phyloP scores from a whole-genome alignment of 2,329 filamentous ascomycete species.

The Phoma sp. region DNA sequence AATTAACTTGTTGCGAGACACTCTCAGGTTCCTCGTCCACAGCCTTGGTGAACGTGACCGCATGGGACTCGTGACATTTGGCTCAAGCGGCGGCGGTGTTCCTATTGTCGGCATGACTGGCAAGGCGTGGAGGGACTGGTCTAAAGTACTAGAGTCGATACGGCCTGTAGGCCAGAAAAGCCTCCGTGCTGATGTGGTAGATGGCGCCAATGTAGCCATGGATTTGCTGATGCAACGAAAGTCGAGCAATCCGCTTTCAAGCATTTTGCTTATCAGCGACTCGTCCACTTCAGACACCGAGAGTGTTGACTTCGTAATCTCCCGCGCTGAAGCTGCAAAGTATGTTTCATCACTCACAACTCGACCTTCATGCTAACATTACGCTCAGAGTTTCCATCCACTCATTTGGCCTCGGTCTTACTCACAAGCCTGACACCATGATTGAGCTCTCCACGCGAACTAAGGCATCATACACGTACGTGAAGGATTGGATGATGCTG shows the following conservation, averaged over 20 bases:
- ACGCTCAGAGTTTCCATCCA: conserved; percentile 81
- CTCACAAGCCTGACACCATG: conserved; percentile 98
- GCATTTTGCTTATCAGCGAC: conserved; percentile 96
- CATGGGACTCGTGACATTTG: conserved; percentile 97
- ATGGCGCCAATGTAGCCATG: conserved; percentile 98
- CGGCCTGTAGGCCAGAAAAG: conserved; percentile 96
- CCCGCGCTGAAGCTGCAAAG: conserved; percentile 95
- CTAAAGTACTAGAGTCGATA: conserved; percentile 83
- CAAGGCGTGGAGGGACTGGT: conserved; percentile 92
- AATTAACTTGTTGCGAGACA: conserved; percentile 90
- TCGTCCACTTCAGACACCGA: conserved; percentile 93
- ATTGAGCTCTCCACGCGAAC: conserved; percentile 94
- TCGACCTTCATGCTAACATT: conserved; percentile 23
- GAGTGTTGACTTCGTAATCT: conserved; percentile 97
- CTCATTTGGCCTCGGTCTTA: conserved; percentile 94
- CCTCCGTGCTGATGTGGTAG: conserved; percentile 92
- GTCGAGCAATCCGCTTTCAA: conserved; percentile 91
- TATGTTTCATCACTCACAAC: conserved; percentile 55
- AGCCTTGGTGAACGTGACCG: conserved; percentile 91
- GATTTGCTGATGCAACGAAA: conserved; percentile 97
- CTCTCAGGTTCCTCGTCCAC: conserved; percentile 88
- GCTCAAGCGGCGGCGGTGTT: conserved; percentile 89
- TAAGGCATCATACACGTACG: conserved; percentile 96
- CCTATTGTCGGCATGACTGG: conserved; percentile 98
- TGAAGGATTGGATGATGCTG: conserved; percentile 99